Conservation (phyloP, 2,329 filamentous ascomycete genomes). For the Shiraia bambusicola region DNA sequence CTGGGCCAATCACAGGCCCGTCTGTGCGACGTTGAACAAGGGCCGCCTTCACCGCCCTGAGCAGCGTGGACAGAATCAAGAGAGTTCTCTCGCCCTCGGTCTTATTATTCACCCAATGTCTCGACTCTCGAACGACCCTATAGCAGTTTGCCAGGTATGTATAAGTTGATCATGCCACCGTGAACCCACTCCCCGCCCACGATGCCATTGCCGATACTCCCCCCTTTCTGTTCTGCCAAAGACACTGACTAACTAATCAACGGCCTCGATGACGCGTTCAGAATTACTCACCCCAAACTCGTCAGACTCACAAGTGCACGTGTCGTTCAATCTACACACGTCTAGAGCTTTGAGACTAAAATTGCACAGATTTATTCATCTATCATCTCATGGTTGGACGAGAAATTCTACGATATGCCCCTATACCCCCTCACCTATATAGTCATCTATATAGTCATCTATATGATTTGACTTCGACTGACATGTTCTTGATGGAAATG, state of each 20-base stretch:
- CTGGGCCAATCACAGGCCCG: conserved; percentile 14
- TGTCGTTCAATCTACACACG: no score
- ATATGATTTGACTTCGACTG: no score
- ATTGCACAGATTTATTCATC: no score
- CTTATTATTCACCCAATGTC: conserved; percentile 12
- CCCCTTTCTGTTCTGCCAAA: background rate
- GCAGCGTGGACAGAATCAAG: conserved; percentile 22
- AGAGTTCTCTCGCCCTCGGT: conserved; percentile 17
- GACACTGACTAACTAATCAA: no score
- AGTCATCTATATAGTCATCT: no score
- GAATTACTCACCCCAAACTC: no score
- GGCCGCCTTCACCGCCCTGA: conserved; percentile 19
- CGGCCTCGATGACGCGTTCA: background rate
- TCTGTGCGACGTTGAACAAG: conserved; percentile 8
- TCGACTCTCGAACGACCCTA: conserved; percentile 18
- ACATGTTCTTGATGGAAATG: no score
- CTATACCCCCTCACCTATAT: no score
- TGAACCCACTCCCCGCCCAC: conserved; percentile 21
- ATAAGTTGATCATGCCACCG: conserved; percentile 22
- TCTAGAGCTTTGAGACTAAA: no score
- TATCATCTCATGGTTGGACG: no score
- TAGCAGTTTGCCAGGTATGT: conserved; percentile 6
- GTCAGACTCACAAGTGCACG: no score
- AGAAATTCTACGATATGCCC: no score
- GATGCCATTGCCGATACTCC: conserved; percentile 9